phyloP scores from a whole-genome alignment of 805 yeast species.

The Komagataella phaffii region DNA sequence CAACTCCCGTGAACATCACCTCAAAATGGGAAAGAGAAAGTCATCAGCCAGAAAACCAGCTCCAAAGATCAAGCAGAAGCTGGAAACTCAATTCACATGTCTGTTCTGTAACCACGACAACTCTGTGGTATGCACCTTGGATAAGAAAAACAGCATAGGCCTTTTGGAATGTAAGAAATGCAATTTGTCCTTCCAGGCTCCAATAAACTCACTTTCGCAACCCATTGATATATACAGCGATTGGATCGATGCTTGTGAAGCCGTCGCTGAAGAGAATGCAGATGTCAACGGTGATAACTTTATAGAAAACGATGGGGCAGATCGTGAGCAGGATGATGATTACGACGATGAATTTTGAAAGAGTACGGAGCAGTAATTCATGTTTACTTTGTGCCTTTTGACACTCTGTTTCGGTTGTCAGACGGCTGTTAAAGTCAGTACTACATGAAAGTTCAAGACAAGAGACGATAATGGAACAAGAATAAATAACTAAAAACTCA shows the following conservation, averaged over 20 bases:
- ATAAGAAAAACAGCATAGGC: constrained; percentile 78
- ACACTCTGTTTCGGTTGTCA: neutral
- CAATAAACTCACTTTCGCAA: constrained; percentile 70
- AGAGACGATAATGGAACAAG: neutral
- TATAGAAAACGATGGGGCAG: constrained; percentile 20
- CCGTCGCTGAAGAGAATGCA: constrained; percentile 55
- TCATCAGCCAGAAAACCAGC: constrained; percentile 73
- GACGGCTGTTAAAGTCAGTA: neutral
- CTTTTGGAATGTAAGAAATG: constrained; percentile 82
- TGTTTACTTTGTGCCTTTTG: neutral
- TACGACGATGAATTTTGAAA: constrained; percentile 8
- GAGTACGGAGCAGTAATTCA: neutral
- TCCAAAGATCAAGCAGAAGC: constrained; percentile 61
- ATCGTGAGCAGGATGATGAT: constrained; percentile 12
- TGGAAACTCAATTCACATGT: constrained; percentile 80
- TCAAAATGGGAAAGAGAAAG: constrained; percentile 41
- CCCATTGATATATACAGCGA: constrained; percentile 94
- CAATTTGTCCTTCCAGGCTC: constrained; percentile 85
- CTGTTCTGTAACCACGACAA: constrained; percentile 92
- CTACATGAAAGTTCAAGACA: neutral
- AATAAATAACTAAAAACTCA: neutral
- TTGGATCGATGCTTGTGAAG: constrained; percentile 96
- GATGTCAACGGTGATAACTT: constrained; percentile 4
- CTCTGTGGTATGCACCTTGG: constrained; percentile 78
- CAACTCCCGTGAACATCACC: neutral